Percentiles rank a stretch among this genome's conserved stretches.
These are phyloP conservation scores for Wickerhamiella galacta DNA, from an alignment of 805 yeast genomes.

Conservation along the genomic window DNA sequence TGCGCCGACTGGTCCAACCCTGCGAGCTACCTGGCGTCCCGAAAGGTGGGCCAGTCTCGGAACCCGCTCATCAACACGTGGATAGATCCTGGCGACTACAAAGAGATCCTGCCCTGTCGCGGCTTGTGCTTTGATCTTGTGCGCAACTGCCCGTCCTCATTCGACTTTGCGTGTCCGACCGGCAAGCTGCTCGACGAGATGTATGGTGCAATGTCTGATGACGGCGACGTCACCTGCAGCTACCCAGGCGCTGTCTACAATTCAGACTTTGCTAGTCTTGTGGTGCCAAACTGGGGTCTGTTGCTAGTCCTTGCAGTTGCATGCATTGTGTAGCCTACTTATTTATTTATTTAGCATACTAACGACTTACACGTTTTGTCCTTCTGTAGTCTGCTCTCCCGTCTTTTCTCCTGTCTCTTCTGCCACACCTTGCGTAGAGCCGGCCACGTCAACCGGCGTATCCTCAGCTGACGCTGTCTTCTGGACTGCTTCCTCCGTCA, in stretches of 20 bases:
- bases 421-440: no score
- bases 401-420: no score
- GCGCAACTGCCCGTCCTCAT: conserved; percentile 64
- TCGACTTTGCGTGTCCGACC: conserved; percentile 61
- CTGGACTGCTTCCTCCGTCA: no score
- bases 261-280: no score
- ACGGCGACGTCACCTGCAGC: conserved; percentile 23
- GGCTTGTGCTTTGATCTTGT: conserved; percentile 65
- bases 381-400: no score
- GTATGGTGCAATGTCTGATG: conserved; percentile 17
- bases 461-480: no score
- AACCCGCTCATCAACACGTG: conserved; percentile 38
- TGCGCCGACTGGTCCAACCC: conserved; percentile 36
- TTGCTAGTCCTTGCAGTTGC: no score
- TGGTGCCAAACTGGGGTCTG: no score
- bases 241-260: conserved; percentile 24
- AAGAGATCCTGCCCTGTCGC: conserved; percentile 75
- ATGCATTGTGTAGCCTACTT: no score
- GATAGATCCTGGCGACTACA: conserved; percentile 44
- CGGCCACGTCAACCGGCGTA: no score
- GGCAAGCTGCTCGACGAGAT: conserved; percentile 10
- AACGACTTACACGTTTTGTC: no score
- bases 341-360: no score
- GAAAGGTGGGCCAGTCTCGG: conserved; percentile 40
- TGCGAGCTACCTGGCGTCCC: conserved; percentile 24